Conservation (phyloP, 2,329 filamentous ascomycete species). For the Pezicula rhizophila region DNA sequence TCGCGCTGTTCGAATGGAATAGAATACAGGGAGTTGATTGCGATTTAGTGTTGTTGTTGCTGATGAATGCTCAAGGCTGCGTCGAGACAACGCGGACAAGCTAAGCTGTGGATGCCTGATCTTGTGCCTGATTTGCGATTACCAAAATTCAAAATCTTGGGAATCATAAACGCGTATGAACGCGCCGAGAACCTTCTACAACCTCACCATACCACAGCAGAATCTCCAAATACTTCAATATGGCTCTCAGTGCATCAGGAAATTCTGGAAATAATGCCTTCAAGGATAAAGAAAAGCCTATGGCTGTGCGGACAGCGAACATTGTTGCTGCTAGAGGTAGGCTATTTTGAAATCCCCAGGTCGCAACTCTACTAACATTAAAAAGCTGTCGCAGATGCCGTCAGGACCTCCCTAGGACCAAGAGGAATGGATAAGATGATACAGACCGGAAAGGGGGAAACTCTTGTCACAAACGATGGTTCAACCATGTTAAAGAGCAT, state of each 20-base stretch:
- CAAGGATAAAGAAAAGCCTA: constrained; percentile 94
- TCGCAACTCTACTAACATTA: constrained; percentile 19
- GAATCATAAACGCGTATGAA: constrained; percentile 8
- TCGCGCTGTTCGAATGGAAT: constrained; percentile 5
- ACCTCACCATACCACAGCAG: constrained; percentile 4
- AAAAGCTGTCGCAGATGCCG: constrained; percentile 90
- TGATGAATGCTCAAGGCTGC: no score
- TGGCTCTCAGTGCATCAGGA: constrained; percentile 34
- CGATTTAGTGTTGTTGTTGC: neutral
- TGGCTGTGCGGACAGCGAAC: constrained; percentile 92
- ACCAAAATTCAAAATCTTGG: constrained; percentile 9
- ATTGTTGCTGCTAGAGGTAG: constrained; percentile 93
- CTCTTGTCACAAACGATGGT: constrained; percentile 98
- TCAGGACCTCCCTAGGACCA: constrained; percentile 91
- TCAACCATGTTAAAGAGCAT: constrained; percentile 99
- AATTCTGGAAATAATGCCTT: constrained; percentile 58
- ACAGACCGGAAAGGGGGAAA: constrained; percentile 67
- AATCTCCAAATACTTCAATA: constrained; percentile 28
- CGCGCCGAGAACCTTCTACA: constrained; percentile 17
- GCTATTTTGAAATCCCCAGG: constrained; percentile 14
- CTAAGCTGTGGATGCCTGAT: no score
- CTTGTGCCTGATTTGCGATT: no score
- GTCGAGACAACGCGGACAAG: no score
- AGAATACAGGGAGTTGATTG: neutral
- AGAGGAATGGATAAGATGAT: constrained; percentile 68